Conservation (phyloP, 768 basidiomycete species). For the Phylloporus scabripes region DNA sequence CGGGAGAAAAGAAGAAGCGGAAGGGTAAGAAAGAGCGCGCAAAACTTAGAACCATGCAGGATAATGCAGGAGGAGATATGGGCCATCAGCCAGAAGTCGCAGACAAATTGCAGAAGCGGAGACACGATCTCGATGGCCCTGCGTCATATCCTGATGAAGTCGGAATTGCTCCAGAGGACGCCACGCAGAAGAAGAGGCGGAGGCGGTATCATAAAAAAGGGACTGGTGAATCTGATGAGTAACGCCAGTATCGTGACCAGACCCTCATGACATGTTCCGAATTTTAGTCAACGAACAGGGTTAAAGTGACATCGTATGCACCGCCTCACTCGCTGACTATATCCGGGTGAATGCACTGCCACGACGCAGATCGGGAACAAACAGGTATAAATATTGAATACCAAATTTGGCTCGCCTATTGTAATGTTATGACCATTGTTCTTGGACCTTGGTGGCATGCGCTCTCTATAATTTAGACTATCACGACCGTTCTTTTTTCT, state of each 20-base stretch:
- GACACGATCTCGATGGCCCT: constrained; percentile 12
- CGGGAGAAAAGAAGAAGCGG: constrained; percentile 47
- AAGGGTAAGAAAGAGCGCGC: constrained; percentile 68
- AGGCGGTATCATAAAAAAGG: constrained; percentile 39
- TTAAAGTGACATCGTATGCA: background rate
- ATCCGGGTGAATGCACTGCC: too few species aligned
- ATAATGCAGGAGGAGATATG: constrained; percentile 4
- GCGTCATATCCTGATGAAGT: constrained; percentile 8
- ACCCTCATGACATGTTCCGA: background rate
- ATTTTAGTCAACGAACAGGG: background rate
- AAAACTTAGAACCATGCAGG: constrained; percentile 39
- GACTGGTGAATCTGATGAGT: constrained; percentile 3
- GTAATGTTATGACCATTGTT: constrained; percentile 18
- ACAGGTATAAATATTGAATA: constrained; percentile 3
- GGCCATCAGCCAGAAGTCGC: background rate
- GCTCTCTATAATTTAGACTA: constrained; percentile 3
- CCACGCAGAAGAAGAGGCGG: constrained; percentile 33
- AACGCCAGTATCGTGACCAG: background rate
- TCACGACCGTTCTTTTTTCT: constrained; percentile 9
- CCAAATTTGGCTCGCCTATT: constrained; percentile 17
- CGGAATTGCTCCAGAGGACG: constrained; percentile 10
- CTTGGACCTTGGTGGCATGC: constrained; percentile 1
- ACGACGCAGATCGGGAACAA: background rate
- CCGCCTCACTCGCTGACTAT: background rate
- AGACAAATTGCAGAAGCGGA: constrained; percentile 12